Conservation (phyloP, 1,139 yeast genomes). For the Kodamaea ohmeri region DNA sequence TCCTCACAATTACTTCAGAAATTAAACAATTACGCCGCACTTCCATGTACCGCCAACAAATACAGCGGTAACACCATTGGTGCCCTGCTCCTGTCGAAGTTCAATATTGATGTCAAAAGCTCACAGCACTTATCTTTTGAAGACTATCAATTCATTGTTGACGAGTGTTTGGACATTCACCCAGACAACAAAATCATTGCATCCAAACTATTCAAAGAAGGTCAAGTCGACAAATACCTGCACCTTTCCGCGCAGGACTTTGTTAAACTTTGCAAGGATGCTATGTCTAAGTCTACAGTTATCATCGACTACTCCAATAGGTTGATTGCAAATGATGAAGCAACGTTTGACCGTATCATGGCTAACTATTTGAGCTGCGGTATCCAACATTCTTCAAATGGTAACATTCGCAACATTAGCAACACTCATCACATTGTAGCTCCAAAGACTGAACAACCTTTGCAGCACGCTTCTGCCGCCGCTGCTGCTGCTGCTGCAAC, state of each 20-base stretch:
- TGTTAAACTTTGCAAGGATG: constrained; percentile 13
- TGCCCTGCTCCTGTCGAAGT: constrained; percentile 17
- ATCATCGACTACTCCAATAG: constrained; percentile 57
- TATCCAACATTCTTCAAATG: constrained; percentile 28
- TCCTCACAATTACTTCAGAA: constrained; percentile 29
- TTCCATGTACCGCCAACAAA: constrained; percentile 24
- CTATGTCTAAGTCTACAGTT: constrained; percentile 36
- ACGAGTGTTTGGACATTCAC: constrained; percentile 40
- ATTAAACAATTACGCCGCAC: constrained; percentile 20
- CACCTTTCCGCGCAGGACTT: constrained; percentile 21
- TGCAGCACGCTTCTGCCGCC: constrained; percentile 9
- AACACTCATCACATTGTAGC: constrained; percentile 12
- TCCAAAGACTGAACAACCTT: constrained; percentile 9
- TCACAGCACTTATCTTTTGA: constrained; percentile 26
- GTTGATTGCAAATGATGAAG: constrained; percentile 50
- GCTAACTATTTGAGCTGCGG: constrained; percentile 42
- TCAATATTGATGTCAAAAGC: constrained; percentile 25
- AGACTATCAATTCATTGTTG: constrained; percentile 36
- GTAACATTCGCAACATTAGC: constrained; percentile 15
- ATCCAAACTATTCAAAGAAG: constrained; percentile 15
- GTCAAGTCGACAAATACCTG: constrained; percentile 12
- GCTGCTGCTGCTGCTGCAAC: constrained; percentile 11
- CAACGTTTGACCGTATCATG: constrained; percentile 42
- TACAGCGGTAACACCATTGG: constrained; percentile 9
- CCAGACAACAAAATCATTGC: constrained; percentile 42